A percentile compares a stretch with the other conserved stretches of the same genome.
These are phyloP conservation scores for Syzygium grande DNA, from an alignment of 345 rosid genomes.

Conservation along the genomic window DNA sequence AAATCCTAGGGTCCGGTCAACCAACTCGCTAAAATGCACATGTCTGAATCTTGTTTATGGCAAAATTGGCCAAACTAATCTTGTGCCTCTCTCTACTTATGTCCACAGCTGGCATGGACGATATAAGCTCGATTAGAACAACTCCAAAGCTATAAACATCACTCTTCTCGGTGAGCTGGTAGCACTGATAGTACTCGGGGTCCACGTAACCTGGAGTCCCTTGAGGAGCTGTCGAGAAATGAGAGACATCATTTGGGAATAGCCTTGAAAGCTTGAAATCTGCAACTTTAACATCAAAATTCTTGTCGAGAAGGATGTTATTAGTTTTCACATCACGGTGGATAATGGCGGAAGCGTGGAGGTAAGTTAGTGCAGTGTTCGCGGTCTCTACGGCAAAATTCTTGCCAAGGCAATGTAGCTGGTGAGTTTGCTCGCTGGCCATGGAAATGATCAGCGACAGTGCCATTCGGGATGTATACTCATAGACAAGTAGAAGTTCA, in stretches of 20 bases:
- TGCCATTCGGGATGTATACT: no score
- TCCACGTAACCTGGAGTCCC: conserved; percentile 18
- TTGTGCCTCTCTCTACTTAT: conserved; percentile 4
- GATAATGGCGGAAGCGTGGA: conserved; percentile 5
- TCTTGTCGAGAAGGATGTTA: conserved; percentile 14
- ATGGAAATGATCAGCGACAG: neutral
- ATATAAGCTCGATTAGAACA: conserved; percentile 8
- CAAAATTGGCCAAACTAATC: conserved; percentile 6
- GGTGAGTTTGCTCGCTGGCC: neutral
- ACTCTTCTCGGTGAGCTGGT: conserved; percentile 10
- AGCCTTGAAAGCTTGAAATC: conserved; percentile 12
- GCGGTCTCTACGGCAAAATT: conserved; percentile 8
- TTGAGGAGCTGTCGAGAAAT: conserved; percentile 10
- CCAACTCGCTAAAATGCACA: neutral
- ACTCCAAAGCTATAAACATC: conserved; percentile 18
- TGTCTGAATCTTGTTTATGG: conserved; percentile 4
- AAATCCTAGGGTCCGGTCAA: conserved; percentile 4
- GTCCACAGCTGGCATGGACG: conserved; percentile 12
- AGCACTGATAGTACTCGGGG: conserved; percentile 10
- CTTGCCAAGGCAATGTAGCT: conserved; percentile 7
- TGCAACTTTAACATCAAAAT: conserved; percentile 5
- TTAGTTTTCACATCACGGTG: conserved; percentile 11
- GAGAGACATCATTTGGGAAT: conserved; percentile 6
- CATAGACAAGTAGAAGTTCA: no score
- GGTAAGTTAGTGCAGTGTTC: conserved; percentile 2